phyloP scores from a whole-genome alignment of 2,329 filamentous ascomycete species.

The Herpotrichia juniperi region DNA sequence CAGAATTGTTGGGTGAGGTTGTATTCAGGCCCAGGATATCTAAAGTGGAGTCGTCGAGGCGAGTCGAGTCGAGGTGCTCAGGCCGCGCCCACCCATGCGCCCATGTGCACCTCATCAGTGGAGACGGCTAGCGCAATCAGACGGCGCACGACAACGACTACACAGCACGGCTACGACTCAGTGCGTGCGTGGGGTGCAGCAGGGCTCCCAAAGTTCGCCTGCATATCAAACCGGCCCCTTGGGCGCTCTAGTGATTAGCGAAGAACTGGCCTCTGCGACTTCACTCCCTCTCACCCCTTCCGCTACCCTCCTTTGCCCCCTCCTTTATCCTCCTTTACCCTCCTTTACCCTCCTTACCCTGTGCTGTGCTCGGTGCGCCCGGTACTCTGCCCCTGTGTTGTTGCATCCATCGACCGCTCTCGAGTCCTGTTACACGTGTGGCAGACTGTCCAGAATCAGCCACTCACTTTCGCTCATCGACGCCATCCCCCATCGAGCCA shows the following conservation, averaged over 20 bases:
- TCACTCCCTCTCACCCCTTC: too few species aligned
- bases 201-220: too few species aligned
- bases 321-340: too few species aligned
- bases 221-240: too few species aligned
- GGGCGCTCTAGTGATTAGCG: too few species aligned
- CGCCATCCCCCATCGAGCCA: neutral
- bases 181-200: conserved; percentile 14
- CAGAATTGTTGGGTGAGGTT: conserved; percentile 1
- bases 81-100: conserved; percentile 5
- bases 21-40: conserved; percentile 27
- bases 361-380: neutral
- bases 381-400: neutral
- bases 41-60: conserved; percentile 38
- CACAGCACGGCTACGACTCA: conserved; percentile 12
- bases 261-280: too few species aligned
- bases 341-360: too few species aligned
- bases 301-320: too few species aligned
- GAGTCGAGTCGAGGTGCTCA: too few species aligned
- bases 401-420: neutral
- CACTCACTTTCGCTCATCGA: neutral
- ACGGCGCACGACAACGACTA: too few species aligned
- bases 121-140: conserved; percentile 10
- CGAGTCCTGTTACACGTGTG: conserved; percentile 6
- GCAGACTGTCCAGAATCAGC: conserved; percentile 1
- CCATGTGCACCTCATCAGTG: conserved; percentile 7